A percentile compares a stretch with the other conserved stretches of the same genome.
phyloP scores from a whole-genome alignment of 1,284 basidiomycete species.

The Malassezia arunalokei region DNA sequence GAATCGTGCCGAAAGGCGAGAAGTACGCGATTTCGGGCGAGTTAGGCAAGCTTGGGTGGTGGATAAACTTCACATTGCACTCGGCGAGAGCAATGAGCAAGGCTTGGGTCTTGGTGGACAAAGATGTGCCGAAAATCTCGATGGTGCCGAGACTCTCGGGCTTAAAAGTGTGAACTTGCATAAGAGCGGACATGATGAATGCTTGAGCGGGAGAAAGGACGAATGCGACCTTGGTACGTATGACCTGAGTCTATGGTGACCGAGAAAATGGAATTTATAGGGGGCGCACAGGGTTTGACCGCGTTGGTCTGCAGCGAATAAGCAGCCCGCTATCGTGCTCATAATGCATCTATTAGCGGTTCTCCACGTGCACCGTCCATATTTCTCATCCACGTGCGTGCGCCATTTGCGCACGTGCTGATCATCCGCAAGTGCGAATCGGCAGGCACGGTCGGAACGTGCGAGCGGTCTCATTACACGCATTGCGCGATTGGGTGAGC shows the following conservation, averaged over 20 bases:
- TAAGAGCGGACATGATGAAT: not conserved
- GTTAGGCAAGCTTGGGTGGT: slow-evolving; percentile 5
- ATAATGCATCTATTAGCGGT: no score
- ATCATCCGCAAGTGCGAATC: not conserved
- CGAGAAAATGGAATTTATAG: no score
- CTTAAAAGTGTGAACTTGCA: not conserved
- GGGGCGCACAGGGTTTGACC: no score
- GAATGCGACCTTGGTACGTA: not conserved
- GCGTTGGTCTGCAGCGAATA: no score
- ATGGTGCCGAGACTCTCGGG: slow-evolving; percentile 14
- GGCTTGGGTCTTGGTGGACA: slow-evolving; percentile 11
- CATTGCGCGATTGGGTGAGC: no score
- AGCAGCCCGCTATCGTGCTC: no score
- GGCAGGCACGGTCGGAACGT: no score
- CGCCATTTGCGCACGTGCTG: not conserved
- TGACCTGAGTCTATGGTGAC: no score
- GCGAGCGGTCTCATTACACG: no score
- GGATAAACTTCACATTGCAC: slow-evolving; percentile 8
- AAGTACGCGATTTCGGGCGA: slow-evolving; percentile 2
- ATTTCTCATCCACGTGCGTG: not conserved
- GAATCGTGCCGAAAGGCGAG: slow-evolving; percentile 13
- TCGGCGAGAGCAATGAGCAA: slow-evolving; percentile 12
- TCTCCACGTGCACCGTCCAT: no score
- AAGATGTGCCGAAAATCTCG: slow-evolving; percentile 10
- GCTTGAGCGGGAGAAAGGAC: not conserved